Evolutionary conservation across 345 rosid genomes (phyloP).

Genomic region (Cardamine occulta): DNA sequence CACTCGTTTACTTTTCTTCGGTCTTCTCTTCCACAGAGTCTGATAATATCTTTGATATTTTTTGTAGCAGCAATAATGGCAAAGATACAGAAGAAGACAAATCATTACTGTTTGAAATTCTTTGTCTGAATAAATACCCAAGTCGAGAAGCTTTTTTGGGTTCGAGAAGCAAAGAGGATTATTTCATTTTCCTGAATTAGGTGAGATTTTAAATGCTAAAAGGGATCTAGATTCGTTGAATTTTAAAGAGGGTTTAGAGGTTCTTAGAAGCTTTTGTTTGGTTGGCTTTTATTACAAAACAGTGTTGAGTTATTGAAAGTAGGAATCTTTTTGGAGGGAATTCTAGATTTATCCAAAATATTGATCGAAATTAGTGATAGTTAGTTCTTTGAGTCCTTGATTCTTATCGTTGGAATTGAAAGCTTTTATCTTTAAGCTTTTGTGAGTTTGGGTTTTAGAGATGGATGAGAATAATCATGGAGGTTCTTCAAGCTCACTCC

Average conservation of each 20-base stretch:
- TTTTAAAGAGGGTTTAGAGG: neutral
- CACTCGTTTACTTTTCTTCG: conserved; percentile 42
- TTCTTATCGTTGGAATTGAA: neutral
- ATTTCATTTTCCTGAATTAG: conserved; percentile 10
- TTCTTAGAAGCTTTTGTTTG: conserved; percentile 31
- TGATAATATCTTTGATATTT: conserved; percentile 8
- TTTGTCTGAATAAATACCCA: conserved; percentile 31
- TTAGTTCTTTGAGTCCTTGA: neutral
- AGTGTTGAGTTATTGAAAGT: conserved; percentile 11
- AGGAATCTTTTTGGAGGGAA: conserved; percentile 35
- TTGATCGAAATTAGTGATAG: conserved; percentile 14
- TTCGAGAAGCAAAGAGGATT: conserved; percentile 29
- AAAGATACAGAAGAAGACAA: conserved; percentile 8
- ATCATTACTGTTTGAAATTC: neutral
- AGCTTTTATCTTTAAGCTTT: neutral
- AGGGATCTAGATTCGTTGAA: conserved; percentile 38
- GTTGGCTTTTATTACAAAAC: conserved; percentile 6
- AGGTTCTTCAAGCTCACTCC: conserved; percentile 73
- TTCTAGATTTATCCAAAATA: neutral
- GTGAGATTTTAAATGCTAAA: conserved; percentile 29
- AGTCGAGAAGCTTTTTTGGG: conserved; percentile 12
- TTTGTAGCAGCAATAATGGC: conserved; percentile 8
- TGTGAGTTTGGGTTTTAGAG: conserved; percentile 17
- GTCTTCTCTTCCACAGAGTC: conserved; percentile 30
- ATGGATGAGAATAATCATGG: conserved; percentile 75